These are phyloP conservation scores for Purpureocillium takamizusanense DNA, from an alignment of 2,329 filamentous ascomycete genomes.

Conservation along the genomic window DNA sequence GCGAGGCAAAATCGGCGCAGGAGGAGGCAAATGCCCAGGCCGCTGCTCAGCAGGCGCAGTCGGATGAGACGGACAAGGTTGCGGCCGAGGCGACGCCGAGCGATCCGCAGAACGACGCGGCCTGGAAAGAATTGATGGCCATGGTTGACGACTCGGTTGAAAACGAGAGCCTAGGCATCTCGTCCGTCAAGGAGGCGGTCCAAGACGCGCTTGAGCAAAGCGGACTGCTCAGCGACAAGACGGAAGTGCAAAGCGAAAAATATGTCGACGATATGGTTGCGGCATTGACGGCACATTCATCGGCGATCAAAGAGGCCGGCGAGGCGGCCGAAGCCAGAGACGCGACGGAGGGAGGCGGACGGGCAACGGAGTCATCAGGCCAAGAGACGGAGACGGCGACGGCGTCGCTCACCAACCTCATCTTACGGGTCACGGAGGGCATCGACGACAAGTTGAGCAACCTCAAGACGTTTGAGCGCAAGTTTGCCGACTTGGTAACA, in stretches of 20 bases:
- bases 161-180: constrained; percentile 44
- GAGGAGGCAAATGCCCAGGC: constrained; percentile 10
- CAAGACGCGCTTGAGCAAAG: constrained; percentile 46
- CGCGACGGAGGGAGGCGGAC: constrained; percentile 2
- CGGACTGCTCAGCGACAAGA: constrained; percentile 37
- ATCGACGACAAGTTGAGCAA: constrained; percentile 31
- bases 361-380: not conserved
- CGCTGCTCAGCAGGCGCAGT: constrained; percentile 8
- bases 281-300: constrained; percentile 30
- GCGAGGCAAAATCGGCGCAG: constrained; percentile 12
- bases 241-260: constrained; percentile 33
- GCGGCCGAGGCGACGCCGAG: constrained; percentile 9
- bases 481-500: constrained; percentile 39
- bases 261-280: constrained; percentile 43
- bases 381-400: constrained; percentile 4
- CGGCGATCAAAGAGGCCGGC: constrained; percentile 13
- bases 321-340: constrained; percentile 8
- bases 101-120: constrained; percentile 22
- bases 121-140: constrained; percentile 46
- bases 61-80: constrained; percentile 13
- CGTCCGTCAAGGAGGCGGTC: constrained; percentile 43
- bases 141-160: constrained; percentile 49
- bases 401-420: constrained; percentile 36
- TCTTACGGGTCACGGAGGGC: constrained; percentile 39
- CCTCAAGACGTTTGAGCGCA: constrained; percentile 39